Evolutionary conservation across 1,284 basidiomycete species (phyloP).

Genomic region (Ceratobasidium sp.): DNA sequence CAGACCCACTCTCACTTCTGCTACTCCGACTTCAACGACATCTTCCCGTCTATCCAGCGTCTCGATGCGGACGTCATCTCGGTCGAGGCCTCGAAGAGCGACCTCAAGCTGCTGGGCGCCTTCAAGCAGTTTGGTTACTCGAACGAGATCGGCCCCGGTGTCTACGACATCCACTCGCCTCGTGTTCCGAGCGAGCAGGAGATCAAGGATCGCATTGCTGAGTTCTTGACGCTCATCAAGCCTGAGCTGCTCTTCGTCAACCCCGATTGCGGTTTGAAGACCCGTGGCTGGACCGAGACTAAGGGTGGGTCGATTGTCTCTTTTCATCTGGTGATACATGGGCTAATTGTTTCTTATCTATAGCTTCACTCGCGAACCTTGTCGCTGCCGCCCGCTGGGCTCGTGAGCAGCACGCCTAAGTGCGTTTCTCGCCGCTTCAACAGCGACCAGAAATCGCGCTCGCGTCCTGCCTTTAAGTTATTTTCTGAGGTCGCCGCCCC

Average conservation of each 20-base stretch:
- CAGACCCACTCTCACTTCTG: conserved; percentile 99
- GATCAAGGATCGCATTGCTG: conserved; percentile 91
- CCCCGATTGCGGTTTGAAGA: conserved; percentile 92
- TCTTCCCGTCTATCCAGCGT: conserved; percentile 96
- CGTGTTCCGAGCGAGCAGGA: conserved; percentile 95
- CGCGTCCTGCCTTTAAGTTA: conserved; percentile 37
- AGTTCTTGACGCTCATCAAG: conserved; percentile 83
- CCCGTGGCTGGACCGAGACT: conserved; percentile 96
- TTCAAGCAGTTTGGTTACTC: conserved; percentile 97
- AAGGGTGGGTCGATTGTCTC: conserved; percentile 59
- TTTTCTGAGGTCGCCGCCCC: conserved; percentile 12
- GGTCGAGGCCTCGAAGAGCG: conserved; percentile 97
- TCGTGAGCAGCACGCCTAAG: conserved; percentile 78
- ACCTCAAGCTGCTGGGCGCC: conserved; percentile 95
- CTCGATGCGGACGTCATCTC: conserved; percentile 99
- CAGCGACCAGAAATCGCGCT: conserved; percentile 61
- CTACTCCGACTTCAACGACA: conserved; percentile 96
- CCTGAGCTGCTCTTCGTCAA: conserved; percentile 88
- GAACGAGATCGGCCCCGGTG: conserved; percentile 98
- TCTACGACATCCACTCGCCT: conserved; percentile 99
- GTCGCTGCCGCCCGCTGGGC: conserved; percentile 92
- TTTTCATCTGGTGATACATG: conserved; percentile 42
- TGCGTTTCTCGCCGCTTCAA: conserved; percentile 74
- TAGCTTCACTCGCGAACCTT: conserved; percentile 82
- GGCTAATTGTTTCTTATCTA: background rate